These are phyloP conservation scores for Curvularia verruculosa DNA, from an alignment of 2,329 filamentous ascomycete genomes.

Conservation along the genomic window DNA sequence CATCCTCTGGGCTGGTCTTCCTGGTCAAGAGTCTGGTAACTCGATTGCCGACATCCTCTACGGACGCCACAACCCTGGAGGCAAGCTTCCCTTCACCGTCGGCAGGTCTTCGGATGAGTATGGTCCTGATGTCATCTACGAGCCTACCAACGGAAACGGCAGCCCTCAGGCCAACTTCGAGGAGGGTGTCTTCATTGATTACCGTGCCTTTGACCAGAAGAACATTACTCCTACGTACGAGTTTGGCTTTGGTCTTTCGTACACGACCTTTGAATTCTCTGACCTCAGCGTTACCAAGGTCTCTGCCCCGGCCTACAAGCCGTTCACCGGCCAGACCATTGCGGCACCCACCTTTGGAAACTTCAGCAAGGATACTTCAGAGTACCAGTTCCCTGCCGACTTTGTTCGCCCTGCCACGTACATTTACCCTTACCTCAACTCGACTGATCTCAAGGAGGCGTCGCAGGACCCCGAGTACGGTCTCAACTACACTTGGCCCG, in stretches of 20 bases:
- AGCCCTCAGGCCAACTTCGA: slow-evolving; percentile 75
- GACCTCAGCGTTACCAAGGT: slow-evolving; percentile 64
- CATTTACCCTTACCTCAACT: slow-evolving; percentile 77
- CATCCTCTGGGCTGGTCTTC: slow-evolving; percentile 79
- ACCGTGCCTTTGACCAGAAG: slow-evolving; percentile 73
- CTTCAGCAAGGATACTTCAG: slow-evolving; percentile 64
- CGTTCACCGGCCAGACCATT: slow-evolving; percentile 66
- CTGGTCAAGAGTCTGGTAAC: slow-evolving; percentile 84
- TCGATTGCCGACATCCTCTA: slow-evolving; percentile 83
- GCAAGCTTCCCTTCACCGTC: slow-evolving; percentile 81
- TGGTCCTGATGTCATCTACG: slow-evolving; percentile 69
- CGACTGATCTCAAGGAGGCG: slow-evolving; percentile 62
- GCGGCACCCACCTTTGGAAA: slow-evolving; percentile 70
- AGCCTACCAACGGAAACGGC: slow-evolving; percentile 69
- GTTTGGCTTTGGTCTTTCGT: slow-evolving; percentile 80
- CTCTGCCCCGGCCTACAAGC: slow-evolving; percentile 60
- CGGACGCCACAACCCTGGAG: slow-evolving; percentile 77
- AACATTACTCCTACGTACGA: slow-evolving; percentile 74
- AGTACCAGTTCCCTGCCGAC: slow-evolving; percentile 71
- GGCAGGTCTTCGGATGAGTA: slow-evolving; percentile 71
- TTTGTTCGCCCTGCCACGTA: slow-evolving; percentile 61
- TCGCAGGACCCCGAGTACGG: slow-evolving; percentile 67
- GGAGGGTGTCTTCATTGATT: slow-evolving; percentile 84
- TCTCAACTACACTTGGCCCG: slow-evolving; percentile 63
- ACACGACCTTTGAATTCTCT: slow-evolving; percentile 80